phyloP scores from a whole-genome alignment of 305 asterid genomes.

The Andrographis paniculata region DNA sequence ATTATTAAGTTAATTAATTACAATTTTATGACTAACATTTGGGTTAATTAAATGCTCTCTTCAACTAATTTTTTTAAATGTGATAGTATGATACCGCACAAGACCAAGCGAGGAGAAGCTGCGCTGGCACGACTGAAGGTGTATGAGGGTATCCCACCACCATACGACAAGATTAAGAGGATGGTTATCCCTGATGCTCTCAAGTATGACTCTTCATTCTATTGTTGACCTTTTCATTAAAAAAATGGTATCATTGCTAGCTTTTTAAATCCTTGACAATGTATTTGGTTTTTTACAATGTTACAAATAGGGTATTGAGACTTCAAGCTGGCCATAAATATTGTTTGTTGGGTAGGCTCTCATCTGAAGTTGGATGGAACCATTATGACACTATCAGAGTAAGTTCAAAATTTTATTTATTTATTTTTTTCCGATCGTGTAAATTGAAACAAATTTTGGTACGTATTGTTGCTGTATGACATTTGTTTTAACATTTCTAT shows the following conservation, averaged over 20 bases:
- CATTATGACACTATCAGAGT: slow-evolving; percentile 87
- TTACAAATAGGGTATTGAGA: slow-evolving; percentile 77
- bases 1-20: no score
- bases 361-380: slow-evolving; percentile 99
- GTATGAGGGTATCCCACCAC: slow-evolving; percentile 87
- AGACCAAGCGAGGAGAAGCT: slow-evolving; percentile 92
- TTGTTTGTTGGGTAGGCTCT: slow-evolving; percentile 85
- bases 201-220: slow-evolving; percentile 42
- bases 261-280: neutral
- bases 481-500: no score
- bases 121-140: slow-evolving; percentile 96
- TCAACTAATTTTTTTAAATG: no score
- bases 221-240: neutral
- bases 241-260: no score
- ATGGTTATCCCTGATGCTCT: slow-evolving; percentile 98
- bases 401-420: slow-evolving; percentile 9
- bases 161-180: slow-evolving; percentile 84
- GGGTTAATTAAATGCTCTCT: no score
- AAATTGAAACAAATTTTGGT: no score
- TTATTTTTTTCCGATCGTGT: no score
- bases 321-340: slow-evolving; percentile 94
- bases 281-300: neutral
- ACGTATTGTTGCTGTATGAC: no score
- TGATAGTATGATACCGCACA: slow-evolving; percentile 89
- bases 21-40: no score